phyloP scores from a whole-genome alignment of 73 alveolate genomes.

The Stentor coeruleus region DNA sequence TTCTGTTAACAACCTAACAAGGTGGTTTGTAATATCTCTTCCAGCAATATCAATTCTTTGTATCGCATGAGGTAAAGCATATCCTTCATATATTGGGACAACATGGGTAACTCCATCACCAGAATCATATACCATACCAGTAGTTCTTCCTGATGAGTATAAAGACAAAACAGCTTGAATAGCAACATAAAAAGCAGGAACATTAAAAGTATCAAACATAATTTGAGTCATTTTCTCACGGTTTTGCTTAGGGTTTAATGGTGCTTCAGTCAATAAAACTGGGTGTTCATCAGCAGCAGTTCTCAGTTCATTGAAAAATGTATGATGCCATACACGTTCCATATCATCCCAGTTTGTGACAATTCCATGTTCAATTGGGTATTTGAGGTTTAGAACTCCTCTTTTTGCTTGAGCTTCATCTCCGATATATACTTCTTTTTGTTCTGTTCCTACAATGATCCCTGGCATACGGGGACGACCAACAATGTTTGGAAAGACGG shows the following conservation, averaged over 20 bases:
- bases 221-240: constrained; percentile 78
- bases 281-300: constrained; percentile 80
- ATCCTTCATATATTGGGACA: constrained; percentile 97
- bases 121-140: constrained; percentile 89
- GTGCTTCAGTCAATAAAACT: constrained; percentile 77
- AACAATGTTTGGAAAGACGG: constrained; percentile 91
- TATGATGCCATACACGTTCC: constrained; percentile 90
- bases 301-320: constrained; percentile 62
- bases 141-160: constrained; percentile 86
- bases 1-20: constrained; percentile 39
- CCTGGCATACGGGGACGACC: constrained; percentile 97
- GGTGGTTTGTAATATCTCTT: constrained; percentile 53
- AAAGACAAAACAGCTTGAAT: constrained; percentile 84
- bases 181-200: constrained; percentile 85
- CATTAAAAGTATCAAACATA: constrained; percentile 83
- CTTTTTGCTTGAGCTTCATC: constrained; percentile 95
- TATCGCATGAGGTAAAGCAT: constrained; percentile 76
- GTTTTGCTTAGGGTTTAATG: constrained; percentile 59
- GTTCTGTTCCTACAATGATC: constrained; percentile 94
- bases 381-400: constrained; percentile 83
- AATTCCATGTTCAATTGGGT: constrained; percentile 90
- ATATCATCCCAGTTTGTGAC: constrained; percentile 92
- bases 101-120: constrained; percentile 88
- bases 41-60: constrained; percentile 91
- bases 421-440: constrained; percentile 96